Evolutionary conservation across 2,329 filamentous ascomycete species (phyloP), one percentile per base, ranked within the genome.

Genomic region (Exophiala alcalophila): DNA sequence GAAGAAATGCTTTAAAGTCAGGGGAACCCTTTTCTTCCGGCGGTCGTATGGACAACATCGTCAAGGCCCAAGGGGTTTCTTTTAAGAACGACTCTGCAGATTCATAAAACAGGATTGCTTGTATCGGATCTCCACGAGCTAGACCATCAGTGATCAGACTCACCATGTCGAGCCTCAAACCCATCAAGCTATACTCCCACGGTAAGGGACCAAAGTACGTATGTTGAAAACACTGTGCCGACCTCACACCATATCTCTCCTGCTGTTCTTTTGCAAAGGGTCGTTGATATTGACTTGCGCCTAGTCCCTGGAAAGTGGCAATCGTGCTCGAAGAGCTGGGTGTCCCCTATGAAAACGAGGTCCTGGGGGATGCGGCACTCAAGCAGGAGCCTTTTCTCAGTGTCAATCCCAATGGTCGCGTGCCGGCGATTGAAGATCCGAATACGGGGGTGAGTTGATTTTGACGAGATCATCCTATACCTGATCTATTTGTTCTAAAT

Each of bases 361-460:
- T 33, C 5, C 8, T 61, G 16, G 24, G 44, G 2, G 41, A 54
- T 4, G 2, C 33, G 4, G 48, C 61, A 3, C 35, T 65, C 12
- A 67, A 55, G 28, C 12, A 18, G 11, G 26, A 29, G 19, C 4
- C 20, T 3, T 44, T 29, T 19, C 20, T 26, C 4, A 38, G 37
- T 21, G 16, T 50, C 19, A 48, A 31, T 8, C 35, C 32, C 20
- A 49, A 52, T 23, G 62, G 62, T 21, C 61, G 62, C 4, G 23
- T 62, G 3, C 62, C 62, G 8, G 54, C 61, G 15, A 60, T 65
- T 16, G 35, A 61, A 21, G 62, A 65, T 40, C 62, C 62, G 14
- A 64, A 65, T 51, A 66, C 61, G 5, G 37, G 43, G 66, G 66
- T 65, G 67, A 67, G 53, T 6, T 8, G 6, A 23, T 23, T 38